Base-by-base conservation (phyloP, 2,329 filamentous ascomycete species). In the Triangularia setosa region DNA sequence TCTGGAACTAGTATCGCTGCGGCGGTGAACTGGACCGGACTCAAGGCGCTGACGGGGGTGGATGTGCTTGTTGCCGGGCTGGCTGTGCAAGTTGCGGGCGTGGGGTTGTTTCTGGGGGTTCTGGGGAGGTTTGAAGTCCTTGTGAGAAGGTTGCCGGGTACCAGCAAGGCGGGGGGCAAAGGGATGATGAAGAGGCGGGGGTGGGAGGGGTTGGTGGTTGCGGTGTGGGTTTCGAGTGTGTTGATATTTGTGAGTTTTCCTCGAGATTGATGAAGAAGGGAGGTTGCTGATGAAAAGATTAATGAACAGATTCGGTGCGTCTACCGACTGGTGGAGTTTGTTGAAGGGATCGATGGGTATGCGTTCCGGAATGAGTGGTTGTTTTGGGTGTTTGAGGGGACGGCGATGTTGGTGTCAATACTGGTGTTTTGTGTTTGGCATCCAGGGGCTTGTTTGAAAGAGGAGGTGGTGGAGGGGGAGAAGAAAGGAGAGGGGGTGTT, bases 1-100 rank as follows among this genome's bases (percentile, higher is more conserved):
- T 74, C 73, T 12, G 82, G 81, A 0, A 79, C 77, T 14, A 74
- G 74, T 1, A 78, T 84, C 53, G 79, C 79, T 3, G 75, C 76
- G 16, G 74, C 76, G 1, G 73, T 74, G 4, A 72, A 79, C 54
- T 84, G 81, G 80, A 68, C 75, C 27, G 81, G 81, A 0, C 59
- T 67, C 1, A 70, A 69, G n/a, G 76, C 77, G 54, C 72, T 73
- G 11, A 71, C 77, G 3, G 80, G 80, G 0, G 73, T 75, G 12
- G 74, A 77, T 27, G 72, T 81, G 9, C 65, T 83, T 55, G 78
- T 83, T 54, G 77, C 70, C 0, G 81, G 80, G 0, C 66, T 82
- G 35, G 72, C 69, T 0, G 72, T 79, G 28, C 79, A 83, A 66
- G 69, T 80, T 2, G 68, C 75, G 1, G 77, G 77, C 0, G 80